Evolutionary conservation across 805 yeast species (phyloP), one percentile per base, ranked within the genome.

Genomic region (Candida dajiaensis): DNA sequence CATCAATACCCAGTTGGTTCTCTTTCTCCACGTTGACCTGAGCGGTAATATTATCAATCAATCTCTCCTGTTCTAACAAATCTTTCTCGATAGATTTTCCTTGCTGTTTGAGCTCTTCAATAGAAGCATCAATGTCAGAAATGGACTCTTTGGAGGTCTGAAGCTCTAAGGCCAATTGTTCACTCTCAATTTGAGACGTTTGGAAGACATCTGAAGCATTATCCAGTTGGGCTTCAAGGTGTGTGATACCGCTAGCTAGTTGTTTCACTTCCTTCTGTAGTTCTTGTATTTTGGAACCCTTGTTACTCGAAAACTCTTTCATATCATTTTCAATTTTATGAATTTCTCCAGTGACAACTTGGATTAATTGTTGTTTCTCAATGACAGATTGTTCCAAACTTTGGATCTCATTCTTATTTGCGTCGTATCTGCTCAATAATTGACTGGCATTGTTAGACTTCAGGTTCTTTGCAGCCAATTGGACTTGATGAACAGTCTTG

Each of bases 301-400:
- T 90, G 62, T 95, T 85, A 39, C 69, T 69, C 49, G 77, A 79
- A 61, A 89, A 92, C 56, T 94, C 98, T 44, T 74, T 71, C 69
- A 89, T 86, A 62, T 94, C 98, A 16, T 69, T 75, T 58, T 85
- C 86, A 44, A 86, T 81, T 8, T 61, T 60, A 3, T 56, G 53
- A 12, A 86, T 75, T 25, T 82, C 85, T 0, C 47, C 48, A 28
- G 69, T 61, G 36, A 69, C 70, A 3, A 55, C 56, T 1, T 54
- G 44, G 4, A 70, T 61, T 15, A 62, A 55, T 3, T 57, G 52
- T 18, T 67, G 59, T 16, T 74, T 71, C 7, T 63, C 63, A 1
- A 53, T 44, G 5, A 82, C 71, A 20, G 65, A 61, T 5, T 57
- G 54, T 18, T 67, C 59, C 20, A 85, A 67, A 0, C 54, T 48